Evolutionary conservation across 2,329 filamentous ascomycete species (phyloP).

Genomic region (Elsinoe fawcettii): DNA sequence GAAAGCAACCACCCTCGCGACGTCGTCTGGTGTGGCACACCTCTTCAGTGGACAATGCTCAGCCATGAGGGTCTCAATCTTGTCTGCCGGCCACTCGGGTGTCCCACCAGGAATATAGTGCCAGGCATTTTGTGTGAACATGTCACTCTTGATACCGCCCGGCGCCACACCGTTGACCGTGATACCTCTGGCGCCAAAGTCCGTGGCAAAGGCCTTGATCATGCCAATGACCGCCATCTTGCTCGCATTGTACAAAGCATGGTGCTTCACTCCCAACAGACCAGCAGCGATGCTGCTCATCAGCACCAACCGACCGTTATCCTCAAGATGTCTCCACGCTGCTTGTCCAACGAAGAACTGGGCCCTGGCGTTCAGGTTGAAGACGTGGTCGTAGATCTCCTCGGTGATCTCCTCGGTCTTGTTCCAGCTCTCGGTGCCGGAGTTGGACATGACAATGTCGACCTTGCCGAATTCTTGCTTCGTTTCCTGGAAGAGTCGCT

Average conservation of each 20-base stretch:
- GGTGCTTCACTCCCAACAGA: conserved; percentile 60
- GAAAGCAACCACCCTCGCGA: conserved; percentile 35
- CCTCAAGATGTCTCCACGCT: conserved; percentile 61
- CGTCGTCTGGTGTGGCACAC: conserved; percentile 42
- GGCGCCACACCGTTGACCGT: conserved; percentile 68
- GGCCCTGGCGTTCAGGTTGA: conserved; percentile 59
- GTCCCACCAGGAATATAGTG: conserved; percentile 43
- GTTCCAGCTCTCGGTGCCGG: conserved; percentile 58
- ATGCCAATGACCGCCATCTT: conserved; percentile 69
- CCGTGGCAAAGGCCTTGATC: conserved; percentile 62
- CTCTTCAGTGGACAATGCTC: conserved; percentile 42
- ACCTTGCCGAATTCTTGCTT: conserved; percentile 37
- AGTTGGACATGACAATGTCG: conserved; percentile 47
- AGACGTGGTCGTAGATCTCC: conserved; percentile 65
- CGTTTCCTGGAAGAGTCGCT: conserved; percentile 45
- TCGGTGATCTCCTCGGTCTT: conserved; percentile 60
- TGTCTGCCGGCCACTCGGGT: conserved; percentile 43
- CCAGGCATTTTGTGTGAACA: conserved; percentile 51
- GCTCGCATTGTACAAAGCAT: conserved; percentile 62
- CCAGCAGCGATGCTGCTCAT: conserved; percentile 65
- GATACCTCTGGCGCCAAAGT: conserved; percentile 60
- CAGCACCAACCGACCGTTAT: conserved; percentile 64
- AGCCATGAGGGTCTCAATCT: conserved; percentile 45
- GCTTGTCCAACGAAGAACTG: conserved; percentile 75
- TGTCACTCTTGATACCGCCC: conserved; percentile 67